Evolutionary conservation across 2,329 filamentous ascomycete species (phyloP), one percentile per base, ranked within the genome.

Genomic region (Chrysoporthe cubensis): DNA sequence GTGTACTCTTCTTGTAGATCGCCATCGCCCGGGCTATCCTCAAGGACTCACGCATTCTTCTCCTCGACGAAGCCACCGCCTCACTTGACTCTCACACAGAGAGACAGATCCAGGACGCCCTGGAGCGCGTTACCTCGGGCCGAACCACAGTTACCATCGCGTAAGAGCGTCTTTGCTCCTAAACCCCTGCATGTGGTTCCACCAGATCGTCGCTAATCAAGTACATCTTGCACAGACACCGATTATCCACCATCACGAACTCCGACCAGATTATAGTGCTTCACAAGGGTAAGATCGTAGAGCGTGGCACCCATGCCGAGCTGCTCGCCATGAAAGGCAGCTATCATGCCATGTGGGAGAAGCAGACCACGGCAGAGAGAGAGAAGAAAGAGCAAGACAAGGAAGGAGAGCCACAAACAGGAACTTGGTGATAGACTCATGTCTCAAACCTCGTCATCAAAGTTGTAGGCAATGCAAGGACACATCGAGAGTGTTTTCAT

Each of bases 11-110:
- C 7, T 37, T 21, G 4, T 44, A 70, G 69, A 70, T 97, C 60
- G 94, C 94, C 3, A 97, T 97, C 78, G 94, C 94, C 26, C 90
- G 94, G 65, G 97, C 94, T 0, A 96, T 97, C 71, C 85, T 97
- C 72, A 97, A 97, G 80, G 89, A 97, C 72, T 94, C 94, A 1
- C 90, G 91, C 63, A 94, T 97, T 75, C 97, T 97, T 75, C 91
- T 97, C 80, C 84, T 97, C 50, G 94, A 97, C 76, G 94, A 97
- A 79, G 94, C 94, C 14, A 97, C 94, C 1, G 95, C 94, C 44
- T 94, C 94, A 11, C 83, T 97, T 42, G 94, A 97, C 76, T 94
- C 93, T 0, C 92, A 96, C 72, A 97, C 94, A 0, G 94, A 97
- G 78, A 92, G 96, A 77, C 91, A 96, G 76, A 97, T 97, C 69